These are phyloP conservation scores for Colletotrichum camelliae DNA, from an alignment of 2,329 filamentous ascomycete genomes.

Conservation along the genomic window DNA sequence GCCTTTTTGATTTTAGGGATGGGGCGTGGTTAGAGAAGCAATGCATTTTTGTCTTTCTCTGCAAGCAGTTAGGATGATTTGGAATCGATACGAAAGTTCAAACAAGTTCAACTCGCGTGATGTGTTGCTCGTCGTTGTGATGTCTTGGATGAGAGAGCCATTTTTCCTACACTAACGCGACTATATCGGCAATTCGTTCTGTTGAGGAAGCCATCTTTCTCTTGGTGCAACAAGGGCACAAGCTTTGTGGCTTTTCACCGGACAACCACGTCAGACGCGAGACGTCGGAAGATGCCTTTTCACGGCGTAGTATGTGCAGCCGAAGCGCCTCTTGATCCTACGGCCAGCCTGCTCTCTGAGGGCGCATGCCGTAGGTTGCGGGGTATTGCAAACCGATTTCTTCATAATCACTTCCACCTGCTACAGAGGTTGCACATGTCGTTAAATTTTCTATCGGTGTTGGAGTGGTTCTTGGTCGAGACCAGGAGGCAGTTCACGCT, in stretches of 20 bases:
- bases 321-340: neutral
- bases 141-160: neutral
- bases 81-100: neutral
- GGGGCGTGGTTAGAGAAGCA: neutral
- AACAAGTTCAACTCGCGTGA: neutral
- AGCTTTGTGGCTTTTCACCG: neutral
- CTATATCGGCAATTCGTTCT: neutral
- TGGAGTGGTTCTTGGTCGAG: neutral
- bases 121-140: neutral
- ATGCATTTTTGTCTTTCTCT: neutral
- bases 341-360: neutral
- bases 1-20: neutral
- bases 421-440: neutral
- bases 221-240: neutral
- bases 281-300: neutral
- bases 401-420: neutral
- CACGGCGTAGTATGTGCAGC: neutral
- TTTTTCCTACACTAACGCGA: neutral
- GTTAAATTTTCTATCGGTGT: neutral
- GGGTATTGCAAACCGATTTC: neutral
- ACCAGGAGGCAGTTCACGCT: neutral
- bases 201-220: neutral
- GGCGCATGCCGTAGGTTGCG: neutral
- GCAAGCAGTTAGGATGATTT: neutral
- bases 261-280: neutral